Percentiles rank a stretch among this genome's conserved stretches.
Conservation (phyloP, 2,329 filamentous ascomycete genomes). For the Colletotrichum musae region DNA sequence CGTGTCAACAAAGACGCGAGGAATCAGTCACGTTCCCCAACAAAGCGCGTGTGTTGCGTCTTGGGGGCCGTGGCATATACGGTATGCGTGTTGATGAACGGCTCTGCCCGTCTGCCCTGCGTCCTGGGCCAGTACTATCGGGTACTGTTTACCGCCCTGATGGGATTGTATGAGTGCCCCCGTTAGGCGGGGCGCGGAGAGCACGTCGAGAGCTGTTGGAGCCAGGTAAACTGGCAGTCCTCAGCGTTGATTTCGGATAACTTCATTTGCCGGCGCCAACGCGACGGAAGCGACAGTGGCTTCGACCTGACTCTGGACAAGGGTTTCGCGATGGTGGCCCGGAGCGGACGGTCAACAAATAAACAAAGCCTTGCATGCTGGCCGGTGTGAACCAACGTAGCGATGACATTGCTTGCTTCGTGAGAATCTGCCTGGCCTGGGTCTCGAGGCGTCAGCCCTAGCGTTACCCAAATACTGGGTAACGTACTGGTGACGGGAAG, state of each 20-base stretch:
- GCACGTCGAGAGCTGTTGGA: constrained; percentile 15
- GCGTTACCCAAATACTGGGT: constrained; percentile 16
- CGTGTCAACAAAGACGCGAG: constrained; percentile 31
- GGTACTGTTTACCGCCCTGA: constrained; percentile 33
- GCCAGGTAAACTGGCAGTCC: not conserved
- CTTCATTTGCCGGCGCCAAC: constrained; percentile 28
- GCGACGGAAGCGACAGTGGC: constrained; percentile 20
- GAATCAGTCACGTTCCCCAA: constrained; percentile 21
- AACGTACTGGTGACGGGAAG: not conserved
- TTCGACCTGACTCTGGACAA: constrained; percentile 20
- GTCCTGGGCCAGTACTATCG: constrained; percentile 13
- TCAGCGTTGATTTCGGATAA: not conserved
- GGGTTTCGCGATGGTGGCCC: constrained; percentile 7
- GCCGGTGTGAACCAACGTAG: constrained; percentile 8
- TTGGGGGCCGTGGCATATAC: constrained; percentile 16
- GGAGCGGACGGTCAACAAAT: constrained; percentile 12
- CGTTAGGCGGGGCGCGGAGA: not conserved
- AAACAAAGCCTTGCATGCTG: constrained; percentile 17
- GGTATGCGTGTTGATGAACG: constrained; percentile 21
- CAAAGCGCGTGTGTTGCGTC: constrained; percentile 4
- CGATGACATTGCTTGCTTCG: constrained; percentile 15
- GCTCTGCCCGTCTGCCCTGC: constrained; percentile 27
- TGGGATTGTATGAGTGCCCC: constrained; percentile 20
- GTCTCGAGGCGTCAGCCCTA: constrained; percentile 20
- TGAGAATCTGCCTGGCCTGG: constrained; percentile 11